These are phyloP conservation scores for Tetracladium setigerum DNA, from an alignment of 495 filamentous ascomycete species.

Conservation along the genomic window DNA sequence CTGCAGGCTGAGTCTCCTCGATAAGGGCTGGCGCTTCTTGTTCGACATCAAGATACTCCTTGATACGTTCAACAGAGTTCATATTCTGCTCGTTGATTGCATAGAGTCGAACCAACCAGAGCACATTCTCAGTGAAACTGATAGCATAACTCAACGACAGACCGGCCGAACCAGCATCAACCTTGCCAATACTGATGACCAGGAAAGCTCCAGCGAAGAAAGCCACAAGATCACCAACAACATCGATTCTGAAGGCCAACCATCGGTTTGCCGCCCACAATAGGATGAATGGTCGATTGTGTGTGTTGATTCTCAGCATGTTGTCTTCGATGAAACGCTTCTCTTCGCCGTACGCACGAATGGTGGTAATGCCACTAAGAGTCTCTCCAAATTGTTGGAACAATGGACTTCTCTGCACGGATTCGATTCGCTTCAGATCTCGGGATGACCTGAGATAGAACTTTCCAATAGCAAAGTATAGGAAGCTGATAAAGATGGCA, in stretches of 20 bases:
- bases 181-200: slow-evolving; percentile 69
- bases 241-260: slow-evolving; percentile 89
- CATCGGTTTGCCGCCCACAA: slow-evolving; percentile 97
- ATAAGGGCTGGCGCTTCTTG: slow-evolving; percentile 81
- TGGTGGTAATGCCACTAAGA: slow-evolving; percentile 90
- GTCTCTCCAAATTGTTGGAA: slow-evolving; percentile 99
- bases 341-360: slow-evolving; percentile 93
- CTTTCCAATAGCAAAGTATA: slow-evolving; percentile 76
- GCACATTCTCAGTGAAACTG: slow-evolving; percentile 91
- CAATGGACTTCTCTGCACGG: slow-evolving; percentile 85
- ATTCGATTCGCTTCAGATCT: slow-evolving; percentile 92
- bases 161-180: slow-evolving; percentile 92
- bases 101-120: slow-evolving; percentile 97
- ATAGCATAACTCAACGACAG: slow-evolving; percentile 97
- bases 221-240: slow-evolving; percentile 82
- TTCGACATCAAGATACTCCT: slow-evolving; percentile 94
- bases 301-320: slow-evolving; percentile 77
- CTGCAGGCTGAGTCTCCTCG: slow-evolving; percentile 65
- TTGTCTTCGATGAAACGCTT: slow-evolving; percentile 92
- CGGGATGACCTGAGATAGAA: slow-evolving; percentile 89
- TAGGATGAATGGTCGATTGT: slow-evolving; percentile 90
- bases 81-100: slow-evolving; percentile 96
- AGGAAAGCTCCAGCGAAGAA: slow-evolving; percentile 95
- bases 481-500: slow-evolving; percentile 71
- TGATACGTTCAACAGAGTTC: slow-evolving; percentile 98